A percentile compares a stretch with the other conserved stretches of the same genome.
phyloP scores from a whole-genome alignment of 2,329 filamentous ascomycete species.

The Plenodomus lindquistii region DNA sequence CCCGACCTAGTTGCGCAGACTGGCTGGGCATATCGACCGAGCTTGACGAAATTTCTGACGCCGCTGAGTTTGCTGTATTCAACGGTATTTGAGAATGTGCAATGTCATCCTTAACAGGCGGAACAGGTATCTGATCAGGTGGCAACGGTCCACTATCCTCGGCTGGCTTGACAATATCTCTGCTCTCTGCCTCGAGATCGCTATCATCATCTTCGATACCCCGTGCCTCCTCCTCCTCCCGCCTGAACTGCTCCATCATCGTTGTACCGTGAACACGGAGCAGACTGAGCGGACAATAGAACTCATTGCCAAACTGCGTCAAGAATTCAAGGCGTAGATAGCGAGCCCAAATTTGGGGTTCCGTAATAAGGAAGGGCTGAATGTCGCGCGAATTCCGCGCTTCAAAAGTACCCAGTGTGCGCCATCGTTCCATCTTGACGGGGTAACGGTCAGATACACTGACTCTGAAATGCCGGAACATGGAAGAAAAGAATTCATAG shows the following conservation, averaged over 20 bases:
- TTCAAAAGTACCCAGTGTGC: constrained; percentile 82
- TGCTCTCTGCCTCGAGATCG: constrained; percentile 55
- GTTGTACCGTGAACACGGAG: constrained; percentile 90
- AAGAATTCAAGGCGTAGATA: constrained; percentile 92
- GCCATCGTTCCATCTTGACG: constrained; percentile 90
- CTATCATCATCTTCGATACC: constrained; percentile 60
- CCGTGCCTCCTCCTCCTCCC: constrained; percentile 71
- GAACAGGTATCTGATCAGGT: constrained; percentile 22
- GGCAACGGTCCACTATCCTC: constrained; percentile 28
- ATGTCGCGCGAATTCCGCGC: constrained; percentile 91
- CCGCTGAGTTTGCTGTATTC: not conserved
- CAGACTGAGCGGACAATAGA: constrained; percentile 90
- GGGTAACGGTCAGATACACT: constrained; percentile 95
- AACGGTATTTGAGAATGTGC: not conserved
- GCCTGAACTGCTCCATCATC: constrained; percentile 92
- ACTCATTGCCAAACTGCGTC: constrained; percentile 93
- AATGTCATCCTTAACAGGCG: constrained; percentile 17
- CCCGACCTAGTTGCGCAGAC: not conserved
- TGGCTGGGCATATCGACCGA: not conserved
- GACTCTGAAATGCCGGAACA: constrained; percentile 86
- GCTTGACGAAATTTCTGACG: not conserved
- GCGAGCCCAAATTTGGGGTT: constrained; percentile 92
- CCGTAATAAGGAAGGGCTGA: constrained; percentile 91
- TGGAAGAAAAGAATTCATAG: constrained; percentile 98
- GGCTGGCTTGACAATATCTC: constrained; percentile 43